Base-by-base conservation (phyloP, 306 rosid species). In the Glycyrrhiza uralensis region DNA sequence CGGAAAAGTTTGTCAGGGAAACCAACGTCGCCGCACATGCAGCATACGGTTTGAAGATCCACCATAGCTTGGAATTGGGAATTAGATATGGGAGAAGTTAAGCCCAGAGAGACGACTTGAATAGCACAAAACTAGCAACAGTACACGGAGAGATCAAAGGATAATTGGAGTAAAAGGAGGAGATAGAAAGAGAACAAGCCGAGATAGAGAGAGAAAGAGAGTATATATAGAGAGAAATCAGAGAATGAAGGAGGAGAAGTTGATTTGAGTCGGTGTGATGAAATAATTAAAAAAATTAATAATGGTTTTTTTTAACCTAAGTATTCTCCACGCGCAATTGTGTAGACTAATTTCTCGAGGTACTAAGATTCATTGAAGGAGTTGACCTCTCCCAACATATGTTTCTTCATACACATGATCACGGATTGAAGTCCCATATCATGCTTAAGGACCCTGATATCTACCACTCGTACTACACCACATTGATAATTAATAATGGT, bases 1-100 rank as follows among this genome's bases (percentile, higher is more conserved):
- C 96, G 98, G 84, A 93, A 93, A 57, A 93, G 92, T 75, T 93
- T 93, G 83, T 93, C 93, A 1, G 88, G 81, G 79, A 93, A 93
- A 60, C 98, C 98, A 74, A 93, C 83, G 57, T 93, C 98, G 26
- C 98, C 98, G 29, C 98, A 93, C 96, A 93, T 84, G 97, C 96
- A 90, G 76, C 98, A 93, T 6, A 93, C 96, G 1, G 86, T 87
- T 74, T 84, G 83, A 50, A 36, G 82, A 87, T 93, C 98, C 82
- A 85, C 96, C 98, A 93, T 91, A 74, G 32, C n/a, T 5, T 4
- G 5, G 45, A 11, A 1, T 11, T 2, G 6, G 2, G 51, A 6
- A 18, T 33, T 7, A 33, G 39, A 33, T 6, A 7, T 15, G 24
- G 14, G 18, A n/a, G 7, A 4, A 41, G 4, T 7, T 19, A 8